A percentile compares a stretch with the other conserved stretches of the same genome.
phyloP scores from a whole-genome alignment of 1,284 basidiomycete species.

The Grifola frondosa region DNA sequence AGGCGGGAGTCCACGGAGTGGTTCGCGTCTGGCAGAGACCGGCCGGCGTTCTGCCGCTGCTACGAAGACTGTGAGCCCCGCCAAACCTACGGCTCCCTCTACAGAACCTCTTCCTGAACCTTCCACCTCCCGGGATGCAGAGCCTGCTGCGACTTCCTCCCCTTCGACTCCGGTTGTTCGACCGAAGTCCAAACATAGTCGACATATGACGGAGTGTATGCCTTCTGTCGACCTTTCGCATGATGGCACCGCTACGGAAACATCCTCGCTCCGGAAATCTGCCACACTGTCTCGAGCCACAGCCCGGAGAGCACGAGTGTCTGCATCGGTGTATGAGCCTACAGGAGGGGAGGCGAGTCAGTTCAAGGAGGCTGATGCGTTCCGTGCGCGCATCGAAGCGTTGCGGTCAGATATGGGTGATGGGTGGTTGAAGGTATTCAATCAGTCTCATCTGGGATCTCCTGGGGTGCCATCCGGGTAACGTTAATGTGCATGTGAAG shows the following conservation, averaged over 20 bases:
- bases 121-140: constrained; percentile 2
- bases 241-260: background rate
- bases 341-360: constrained; percentile 36
- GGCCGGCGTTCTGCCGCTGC: constrained; percentile 15
- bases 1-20: constrained; percentile 26
- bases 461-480: constrained; percentile 25
- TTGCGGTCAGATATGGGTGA: constrained; percentile 85
- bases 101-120: background rate
- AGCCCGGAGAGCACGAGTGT: constrained; percentile 50
- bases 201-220: constrained; percentile 49
- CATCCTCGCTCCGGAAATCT: constrained; percentile 21
- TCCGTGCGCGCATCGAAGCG: constrained; percentile 76
- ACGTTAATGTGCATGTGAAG: constrained; percentile 5
- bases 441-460: constrained; percentile 51
- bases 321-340: constrained; percentile 63
- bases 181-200: constrained; percentile 34
- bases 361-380: constrained; percentile 60
- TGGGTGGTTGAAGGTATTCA: constrained; percentile 82
- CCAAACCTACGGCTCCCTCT: constrained; percentile 4
- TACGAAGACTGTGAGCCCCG: constrained; percentile 18
- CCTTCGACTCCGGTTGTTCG: constrained; percentile 16
- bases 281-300: constrained; percentile 37
- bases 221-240: constrained; percentile 17
- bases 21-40: too few species aligned
- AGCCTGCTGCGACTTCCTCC: constrained; percentile 8